These are phyloP conservation scores for Phytophthora sojae DNA, from an alignment of 352 stramenopile genomes.

Conservation along the genomic window DNA sequence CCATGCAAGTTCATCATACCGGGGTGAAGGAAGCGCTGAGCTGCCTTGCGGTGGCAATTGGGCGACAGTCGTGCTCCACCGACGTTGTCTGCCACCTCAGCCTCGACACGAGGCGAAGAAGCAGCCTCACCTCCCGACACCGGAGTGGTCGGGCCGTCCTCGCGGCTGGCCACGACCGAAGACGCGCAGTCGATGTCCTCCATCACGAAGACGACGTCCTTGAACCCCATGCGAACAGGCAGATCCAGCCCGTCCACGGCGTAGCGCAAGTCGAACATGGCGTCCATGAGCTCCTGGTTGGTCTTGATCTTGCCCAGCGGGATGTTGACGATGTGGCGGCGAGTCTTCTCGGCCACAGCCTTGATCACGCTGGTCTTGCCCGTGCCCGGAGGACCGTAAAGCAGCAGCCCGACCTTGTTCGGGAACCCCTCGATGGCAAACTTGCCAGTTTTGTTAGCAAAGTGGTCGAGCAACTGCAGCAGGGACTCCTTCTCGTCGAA, in stretches of 20 bases:
- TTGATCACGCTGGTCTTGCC: constrained; percentile 92
- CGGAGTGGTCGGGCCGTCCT: constrained; percentile 23
- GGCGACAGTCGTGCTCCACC: neutral
- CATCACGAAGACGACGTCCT: constrained; percentile 92
- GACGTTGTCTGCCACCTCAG: neutral
- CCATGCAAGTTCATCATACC: constrained; percentile 4
- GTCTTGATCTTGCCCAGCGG: constrained; percentile 73
- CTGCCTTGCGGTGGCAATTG: neutral
- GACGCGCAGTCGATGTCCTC: constrained; percentile 89
- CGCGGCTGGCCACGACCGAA: constrained; percentile 63
- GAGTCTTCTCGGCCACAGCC: constrained; percentile 76
- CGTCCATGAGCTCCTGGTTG: constrained; percentile 86
- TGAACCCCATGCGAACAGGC: constrained; percentile 71
- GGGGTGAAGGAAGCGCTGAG: constrained; percentile 3
- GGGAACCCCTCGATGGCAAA: constrained; percentile 90
- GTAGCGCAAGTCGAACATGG: constrained; percentile 79
- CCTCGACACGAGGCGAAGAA: constrained; percentile 21
- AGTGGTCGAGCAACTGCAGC: constrained; percentile 80
- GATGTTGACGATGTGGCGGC: constrained; percentile 79
- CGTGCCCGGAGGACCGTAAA: constrained; percentile 87
- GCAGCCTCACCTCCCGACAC: neutral
- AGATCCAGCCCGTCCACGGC: constrained; percentile 63
- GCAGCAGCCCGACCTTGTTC: constrained; percentile 88
- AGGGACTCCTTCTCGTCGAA: constrained; percentile 84
- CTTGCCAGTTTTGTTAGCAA: constrained; percentile 73